Base-by-base conservation (phyloP, 352 stramenopile genomes). In the Albugo laibachii region DNA sequence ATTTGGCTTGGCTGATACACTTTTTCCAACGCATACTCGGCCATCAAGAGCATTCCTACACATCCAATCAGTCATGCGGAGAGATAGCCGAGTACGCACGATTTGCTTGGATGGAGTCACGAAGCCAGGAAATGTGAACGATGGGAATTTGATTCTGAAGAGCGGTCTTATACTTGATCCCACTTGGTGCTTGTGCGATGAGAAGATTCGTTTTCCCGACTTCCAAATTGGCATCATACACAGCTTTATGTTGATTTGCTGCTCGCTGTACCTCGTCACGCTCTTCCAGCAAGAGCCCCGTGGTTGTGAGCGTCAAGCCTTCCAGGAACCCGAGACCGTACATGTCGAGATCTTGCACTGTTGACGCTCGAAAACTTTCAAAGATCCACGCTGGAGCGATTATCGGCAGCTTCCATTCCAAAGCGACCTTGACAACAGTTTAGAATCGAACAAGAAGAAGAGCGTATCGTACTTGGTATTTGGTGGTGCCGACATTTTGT, bases 91-190 rank as follows among this genome's bases (percentile, higher is more conserved):
- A 47, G 19, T 20, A 41, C 50, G n/a, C 36, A 55, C 45, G 41
- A 21, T 57, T 47, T 19, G 45, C 51, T 47, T 83, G 65, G 13
- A 78, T 35, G 40, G 69, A 86, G n/a, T 69, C 74, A n/a, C 71
- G 57, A 0, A 86, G 54, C 74, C 74, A 86, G 24, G 63, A 68
- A 10, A 83, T 54, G 45, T 83, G 69, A 2, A 83, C 74, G 11
- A 86, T 61, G 2, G 74, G 65, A 44, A 86, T 75, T 11, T 61
- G 53, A 50, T 82, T 62, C 3, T 54, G 55, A 14, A 76, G 46
- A 0, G 70, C 70, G 1, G 69, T 69, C 13, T 82, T 65, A 41
- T 80, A 83, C 53, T 86, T 83, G 14, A 65, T 57, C 42, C 74
- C 74, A 46, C 62, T 56, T 0, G 66, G 46, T 19, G 69, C 61